Evolutionary conservation across 2,329 filamentous ascomycete genomes (phyloP).

Genomic region (Cladosporium velox): DNA sequence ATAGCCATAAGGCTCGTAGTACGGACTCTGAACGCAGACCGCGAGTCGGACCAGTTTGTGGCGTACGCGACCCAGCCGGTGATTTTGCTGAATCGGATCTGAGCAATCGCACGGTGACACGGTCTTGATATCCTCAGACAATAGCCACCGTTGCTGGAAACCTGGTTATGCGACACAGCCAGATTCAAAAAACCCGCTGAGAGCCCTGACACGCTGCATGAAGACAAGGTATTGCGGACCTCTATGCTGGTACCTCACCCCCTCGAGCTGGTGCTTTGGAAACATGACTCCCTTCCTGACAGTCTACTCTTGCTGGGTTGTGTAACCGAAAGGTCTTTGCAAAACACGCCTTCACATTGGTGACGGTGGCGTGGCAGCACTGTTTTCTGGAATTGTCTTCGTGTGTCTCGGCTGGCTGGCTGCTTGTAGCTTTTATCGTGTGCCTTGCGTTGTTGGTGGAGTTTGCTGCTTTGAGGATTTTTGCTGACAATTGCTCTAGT

Average conservation of each 20-base stretch:
- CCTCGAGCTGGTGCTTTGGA: not conserved
- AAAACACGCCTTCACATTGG: not conserved
- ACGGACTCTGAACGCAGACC: not conserved
- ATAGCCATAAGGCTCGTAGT: not conserved
- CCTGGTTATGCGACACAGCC: not conserved
- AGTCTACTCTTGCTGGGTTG: not conserved
- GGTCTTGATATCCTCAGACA: not conserved
- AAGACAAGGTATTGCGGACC: not conserved
- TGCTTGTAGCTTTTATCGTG: not conserved
- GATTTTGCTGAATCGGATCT: not conserved
- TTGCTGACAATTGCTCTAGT: constrained; percentile 57
- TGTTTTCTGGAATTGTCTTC: not conserved
- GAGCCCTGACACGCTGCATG: not conserved
- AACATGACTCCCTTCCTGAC: not conserved
- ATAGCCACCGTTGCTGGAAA: not conserved
- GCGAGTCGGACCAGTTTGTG: not conserved
- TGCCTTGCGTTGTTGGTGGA: not conserved
- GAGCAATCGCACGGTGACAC: not conserved
- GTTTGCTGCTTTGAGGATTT: not conserved
- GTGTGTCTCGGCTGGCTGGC: not conserved
- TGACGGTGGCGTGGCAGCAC: not conserved
- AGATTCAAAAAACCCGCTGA: not conserved
- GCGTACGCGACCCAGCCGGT: not conserved
- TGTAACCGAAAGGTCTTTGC: not conserved
- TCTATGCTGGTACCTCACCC: not conserved